Base-by-base conservation (phyloP, 768 basidiomycete genomes). In the Termitomyces sp. region DNA sequence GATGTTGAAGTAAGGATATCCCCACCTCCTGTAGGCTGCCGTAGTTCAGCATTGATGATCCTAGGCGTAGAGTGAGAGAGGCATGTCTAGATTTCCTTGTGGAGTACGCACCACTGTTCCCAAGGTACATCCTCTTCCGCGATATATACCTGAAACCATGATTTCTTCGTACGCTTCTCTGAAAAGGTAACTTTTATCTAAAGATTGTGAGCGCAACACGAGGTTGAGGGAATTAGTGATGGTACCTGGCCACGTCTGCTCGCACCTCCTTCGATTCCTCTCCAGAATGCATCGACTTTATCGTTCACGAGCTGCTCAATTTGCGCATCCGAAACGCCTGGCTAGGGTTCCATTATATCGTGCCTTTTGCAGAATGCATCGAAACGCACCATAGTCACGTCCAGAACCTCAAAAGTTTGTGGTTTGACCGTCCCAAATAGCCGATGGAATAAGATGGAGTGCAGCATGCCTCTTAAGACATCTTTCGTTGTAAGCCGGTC, bases 111-210 rank as follows among this genome's bases (percentile, higher is more conserved):
- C 91, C 91, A 93, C 71, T 90, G 85, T 68, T 93, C 92, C 91
- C 91, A 93, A 53, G 90, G 84, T 14, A 92, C 83, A 26, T 93
- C 89, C 67, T 93, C 91, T 72, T 93, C 88, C 1, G 81, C 86
- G 63, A 80, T 77, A 40, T 85, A 85, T 12, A 83, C 82, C 52
- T 80, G 80, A 64, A 91, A 89, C 91, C 91, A 92, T 16, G 83
- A 81, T 71, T 90, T 93, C 71, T 86, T 88, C 10, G 83, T 82
- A 48, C 83, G 80, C 68, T 86, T 89, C 68, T 92, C 91, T 2
- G 89, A 88, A 61, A 93, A 84, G 0, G 86, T 90, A 20, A 93
- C 81, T 10, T 79, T 69, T 33, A 93, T 86, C 91, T 89, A 52
- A 13, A 5, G 33, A 14, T 2, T 34, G 36, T 50, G 51, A 47